Evolutionary conservation across 805 yeast species (phyloP).

Genomic region (Schwanniomyces occidentalis): DNA sequence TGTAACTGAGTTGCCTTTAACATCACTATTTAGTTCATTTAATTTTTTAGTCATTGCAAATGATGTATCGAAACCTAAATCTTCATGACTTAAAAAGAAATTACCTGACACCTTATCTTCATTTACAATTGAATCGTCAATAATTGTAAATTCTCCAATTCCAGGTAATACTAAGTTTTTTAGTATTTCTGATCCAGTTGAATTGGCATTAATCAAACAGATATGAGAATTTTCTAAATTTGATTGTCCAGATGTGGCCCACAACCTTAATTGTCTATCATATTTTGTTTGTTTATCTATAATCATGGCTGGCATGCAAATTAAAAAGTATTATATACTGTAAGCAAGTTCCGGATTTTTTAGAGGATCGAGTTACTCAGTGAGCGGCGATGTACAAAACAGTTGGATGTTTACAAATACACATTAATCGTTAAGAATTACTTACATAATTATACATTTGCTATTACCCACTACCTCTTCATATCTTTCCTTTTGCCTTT

Average conservation of each 20-base stretch:
- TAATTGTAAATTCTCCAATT: slow-evolving; percentile 61
- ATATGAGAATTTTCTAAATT: slow-evolving; percentile 57
- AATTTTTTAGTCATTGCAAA: slow-evolving; percentile 41
- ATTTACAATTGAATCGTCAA: slow-evolving; percentile 47
- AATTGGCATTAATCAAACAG: slow-evolving; percentile 57
- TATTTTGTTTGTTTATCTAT: slow-evolving; percentile 54
- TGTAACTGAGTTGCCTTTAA: slow-evolving; percentile 33
- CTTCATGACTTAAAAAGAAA: slow-evolving; percentile 55
- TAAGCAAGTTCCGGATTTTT: background rate
- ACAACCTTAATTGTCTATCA: slow-evolving; percentile 84
- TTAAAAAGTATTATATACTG: background rate
- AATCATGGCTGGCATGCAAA: slow-evolving; percentile 5
- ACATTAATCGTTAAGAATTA: background rate
- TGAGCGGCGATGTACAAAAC: too few species aligned
- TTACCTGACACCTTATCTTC: slow-evolving; percentile 53
- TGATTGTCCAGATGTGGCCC: slow-evolving; percentile 80
- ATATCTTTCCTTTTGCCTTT: slow-evolving; percentile 45
- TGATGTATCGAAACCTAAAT: slow-evolving; percentile 45
- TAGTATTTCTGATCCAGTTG: slow-evolving; percentile 64
- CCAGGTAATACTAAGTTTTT: slow-evolving; percentile 81
- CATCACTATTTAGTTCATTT: slow-evolving; percentile 62
- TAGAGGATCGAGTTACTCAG: too few species aligned
- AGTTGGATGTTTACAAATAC: too few species aligned
- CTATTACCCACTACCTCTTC: slow-evolving; percentile 25
- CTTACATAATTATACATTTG: slow-evolving; percentile 14